Conservation (phyloP, 169 alveolate genomes). For the Miamiensis avidus region DNA sequence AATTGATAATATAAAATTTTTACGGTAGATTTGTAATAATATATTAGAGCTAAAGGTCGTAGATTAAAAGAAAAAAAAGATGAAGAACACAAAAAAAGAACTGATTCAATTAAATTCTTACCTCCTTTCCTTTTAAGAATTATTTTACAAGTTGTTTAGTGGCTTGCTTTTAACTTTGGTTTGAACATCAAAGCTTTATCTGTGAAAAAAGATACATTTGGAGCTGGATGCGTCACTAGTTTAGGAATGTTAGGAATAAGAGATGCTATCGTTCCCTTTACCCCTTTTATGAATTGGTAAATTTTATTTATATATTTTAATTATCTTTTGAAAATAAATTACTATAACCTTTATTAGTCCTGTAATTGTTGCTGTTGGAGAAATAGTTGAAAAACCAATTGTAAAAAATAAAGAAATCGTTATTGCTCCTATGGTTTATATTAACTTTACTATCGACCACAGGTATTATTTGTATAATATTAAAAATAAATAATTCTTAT, state of each 20-base stretch:
- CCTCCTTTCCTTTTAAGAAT: constrained; percentile 38
- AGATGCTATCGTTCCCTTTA: constrained; percentile 38
- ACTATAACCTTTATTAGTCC: not conserved
- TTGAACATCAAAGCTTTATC: constrained; percentile 17
- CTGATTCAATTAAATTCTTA: constrained; percentile 11
- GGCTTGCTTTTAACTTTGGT: constrained; percentile 32
- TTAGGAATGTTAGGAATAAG: constrained; percentile 39
- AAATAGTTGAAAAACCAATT: constrained; percentile 25
- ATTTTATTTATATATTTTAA: not conserved
- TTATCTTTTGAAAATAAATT: no score
- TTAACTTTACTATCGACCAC: constrained; percentile 35
- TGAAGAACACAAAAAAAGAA: constrained; percentile 41
- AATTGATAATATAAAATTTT: no score
- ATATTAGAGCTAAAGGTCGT: constrained; percentile 20
- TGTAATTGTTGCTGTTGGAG: constrained; percentile 29
- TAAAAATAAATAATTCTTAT: no score
- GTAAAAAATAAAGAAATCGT: constrained; percentile 35
- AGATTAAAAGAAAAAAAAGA: constrained; percentile 23
- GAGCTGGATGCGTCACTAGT: constrained; percentile 38
- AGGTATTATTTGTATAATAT: constrained; percentile 4
- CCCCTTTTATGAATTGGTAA: constrained; percentile 23
- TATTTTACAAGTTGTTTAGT: constrained; percentile 17
- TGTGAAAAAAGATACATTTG: constrained; percentile 29
- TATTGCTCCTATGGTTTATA: constrained; percentile 18
- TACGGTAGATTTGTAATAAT: constrained; percentile 26